A percentile compares a stretch with the other conserved stretches of the same genome.
Evolutionary conservation across 345 rosid species (phyloP).

Genomic region (Moricandia moricandioides): DNA sequence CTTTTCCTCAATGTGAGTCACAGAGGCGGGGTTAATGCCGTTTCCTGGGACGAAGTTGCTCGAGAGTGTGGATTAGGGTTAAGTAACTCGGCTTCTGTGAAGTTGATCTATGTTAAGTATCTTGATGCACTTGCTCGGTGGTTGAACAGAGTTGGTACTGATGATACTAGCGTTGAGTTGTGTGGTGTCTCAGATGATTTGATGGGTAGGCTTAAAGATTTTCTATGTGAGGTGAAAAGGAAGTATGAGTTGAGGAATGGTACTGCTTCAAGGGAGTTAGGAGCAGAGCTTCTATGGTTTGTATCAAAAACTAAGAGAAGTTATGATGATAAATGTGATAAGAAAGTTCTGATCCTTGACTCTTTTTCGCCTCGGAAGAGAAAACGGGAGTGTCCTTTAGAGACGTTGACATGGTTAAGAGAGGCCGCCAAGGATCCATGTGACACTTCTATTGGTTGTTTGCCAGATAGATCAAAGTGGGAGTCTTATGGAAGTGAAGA

Average conservation of each 20-base stretch:
- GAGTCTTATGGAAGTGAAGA: slow-evolving; percentile 51
- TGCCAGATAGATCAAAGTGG: slow-evolving; percentile 80
- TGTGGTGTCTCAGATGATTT: slow-evolving; percentile 36
- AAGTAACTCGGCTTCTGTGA: slow-evolving; percentile 33
- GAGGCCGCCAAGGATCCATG: slow-evolving; percentile 66
- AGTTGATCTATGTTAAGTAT: slow-evolving; percentile 51
- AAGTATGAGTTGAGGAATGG: slow-evolving; percentile 32
- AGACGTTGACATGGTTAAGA: slow-evolving; percentile 59
- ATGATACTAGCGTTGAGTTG: slow-evolving; percentile 17
- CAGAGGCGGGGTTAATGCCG: slow-evolving; percentile 48
- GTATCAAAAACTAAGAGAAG: slow-evolving; percentile 22
- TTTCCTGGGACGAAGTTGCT: slow-evolving; percentile 56
- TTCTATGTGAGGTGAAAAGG: slow-evolving; percentile 37
- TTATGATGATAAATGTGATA: slow-evolving; percentile 27
- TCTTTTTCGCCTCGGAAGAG: slow-evolving; percentile 41
- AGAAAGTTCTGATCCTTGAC: neutral
- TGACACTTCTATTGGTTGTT: slow-evolving; percentile 39
- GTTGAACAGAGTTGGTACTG: slow-evolving; percentile 38
- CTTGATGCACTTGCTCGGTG: slow-evolving; percentile 47
- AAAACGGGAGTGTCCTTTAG: slow-evolving; percentile 46
- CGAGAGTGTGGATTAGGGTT: slow-evolving; percentile 48
- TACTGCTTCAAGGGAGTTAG: slow-evolving; percentile 13
- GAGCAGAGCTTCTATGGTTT: slow-evolving; percentile 31
- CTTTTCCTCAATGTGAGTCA: slow-evolving; percentile 49
- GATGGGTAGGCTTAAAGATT: slow-evolving; percentile 37